A percentile compares a stretch with the other conserved stretches of the same genome.
phyloP scores from a whole-genome alignment of 202 grass and related monocot genomes.

The Hordeum pubiflorum region DNA sequence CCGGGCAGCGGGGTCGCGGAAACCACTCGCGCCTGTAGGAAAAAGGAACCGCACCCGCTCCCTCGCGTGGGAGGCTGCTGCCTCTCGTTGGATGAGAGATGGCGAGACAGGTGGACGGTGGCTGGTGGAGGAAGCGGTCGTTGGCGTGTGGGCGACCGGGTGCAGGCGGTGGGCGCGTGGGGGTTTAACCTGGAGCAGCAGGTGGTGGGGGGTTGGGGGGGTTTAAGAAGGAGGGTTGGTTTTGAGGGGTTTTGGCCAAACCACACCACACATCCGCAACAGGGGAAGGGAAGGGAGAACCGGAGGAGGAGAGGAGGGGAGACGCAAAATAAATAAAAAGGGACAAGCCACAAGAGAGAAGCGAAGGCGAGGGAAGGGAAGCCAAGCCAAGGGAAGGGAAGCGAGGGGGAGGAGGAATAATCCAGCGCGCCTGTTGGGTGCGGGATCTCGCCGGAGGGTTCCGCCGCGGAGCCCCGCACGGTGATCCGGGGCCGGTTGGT shows the following conservation, averaged over 20 bases:
- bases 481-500: slow-evolving; percentile 21
- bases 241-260: slow-evolving; percentile 89
- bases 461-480: not conserved
- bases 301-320: not conserved
- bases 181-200: slow-evolving; percentile 3
- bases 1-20: not conserved
- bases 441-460: not conserved
- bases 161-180: slow-evolving; percentile 29
- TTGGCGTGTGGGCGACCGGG: slow-evolving; percentile 23
- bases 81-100: slow-evolving; percentile 13
- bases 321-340: slow-evolving; percentile 17
- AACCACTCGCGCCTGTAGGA: slow-evolving; percentile 7
- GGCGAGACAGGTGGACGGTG: slow-evolving; percentile 14
- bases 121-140: slow-evolving; percentile 15
- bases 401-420: slow-evolving; percentile 11
- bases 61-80: not conserved
- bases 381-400: not conserved
- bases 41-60: not conserved
- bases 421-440: not conserved
- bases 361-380: not conserved
- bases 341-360: slow-evolving; percentile 9
- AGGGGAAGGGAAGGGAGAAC: slow-evolving; percentile 11
- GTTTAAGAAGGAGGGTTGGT: slow-evolving; percentile 61
- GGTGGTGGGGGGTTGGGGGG: slow-evolving; percentile 43
- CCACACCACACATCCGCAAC: slow-evolving; percentile 21